Evolutionary conservation across 768 basidiomycete genomes (phyloP).

Genomic region (Lactarius psammicola): DNA sequence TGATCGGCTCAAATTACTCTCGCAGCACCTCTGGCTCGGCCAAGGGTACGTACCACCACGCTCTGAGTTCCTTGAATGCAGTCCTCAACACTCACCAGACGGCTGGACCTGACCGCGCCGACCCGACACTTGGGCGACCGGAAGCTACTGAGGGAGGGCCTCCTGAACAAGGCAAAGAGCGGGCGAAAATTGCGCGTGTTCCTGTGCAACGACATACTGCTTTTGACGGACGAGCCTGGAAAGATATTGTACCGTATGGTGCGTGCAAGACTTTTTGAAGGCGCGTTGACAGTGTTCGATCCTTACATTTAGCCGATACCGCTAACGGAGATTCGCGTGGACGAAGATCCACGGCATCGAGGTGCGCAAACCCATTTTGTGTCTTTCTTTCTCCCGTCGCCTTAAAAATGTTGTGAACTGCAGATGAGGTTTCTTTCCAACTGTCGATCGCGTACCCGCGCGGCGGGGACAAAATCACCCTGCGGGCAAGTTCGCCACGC

Average conservation of each 20-base stretch:
- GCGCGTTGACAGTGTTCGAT: no score
- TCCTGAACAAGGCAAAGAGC: constrained; percentile 78
- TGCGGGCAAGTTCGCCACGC: constrained; percentile 55
- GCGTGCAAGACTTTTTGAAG: constrained; percentile 35
- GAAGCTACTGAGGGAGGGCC: constrained; percentile 74
- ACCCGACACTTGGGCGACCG: constrained; percentile 85
- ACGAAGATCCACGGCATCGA: constrained; percentile 49
- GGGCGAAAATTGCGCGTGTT: constrained; percentile 73
- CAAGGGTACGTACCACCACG: constrained; percentile 55
- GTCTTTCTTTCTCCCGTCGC: neutral
- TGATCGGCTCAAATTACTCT: constrained; percentile 72
- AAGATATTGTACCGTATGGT: constrained; percentile 84
- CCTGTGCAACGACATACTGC: constrained; percentile 86
- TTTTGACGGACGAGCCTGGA: constrained; percentile 72
- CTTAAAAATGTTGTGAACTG: neutral
- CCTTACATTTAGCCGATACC: constrained; percentile 85
- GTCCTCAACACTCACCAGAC: constrained; percentile 39
- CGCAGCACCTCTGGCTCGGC: constrained; percentile 83
- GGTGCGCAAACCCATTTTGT: constrained; percentile 40
- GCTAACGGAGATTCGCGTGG: constrained; percentile 62
- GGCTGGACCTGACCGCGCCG: constrained; percentile 86
- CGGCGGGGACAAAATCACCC: constrained; percentile 65
- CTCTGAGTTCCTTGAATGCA: neutral
- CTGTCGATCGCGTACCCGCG: constrained; percentile 65
- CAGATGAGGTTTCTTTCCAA: constrained; percentile 71